A percentile compares a stretch with the other conserved stretches of the same genome.
phyloP scores from a whole-genome alignment of 495 filamentous ascomycete species.

The Astrothelium macrocarpum region DNA sequence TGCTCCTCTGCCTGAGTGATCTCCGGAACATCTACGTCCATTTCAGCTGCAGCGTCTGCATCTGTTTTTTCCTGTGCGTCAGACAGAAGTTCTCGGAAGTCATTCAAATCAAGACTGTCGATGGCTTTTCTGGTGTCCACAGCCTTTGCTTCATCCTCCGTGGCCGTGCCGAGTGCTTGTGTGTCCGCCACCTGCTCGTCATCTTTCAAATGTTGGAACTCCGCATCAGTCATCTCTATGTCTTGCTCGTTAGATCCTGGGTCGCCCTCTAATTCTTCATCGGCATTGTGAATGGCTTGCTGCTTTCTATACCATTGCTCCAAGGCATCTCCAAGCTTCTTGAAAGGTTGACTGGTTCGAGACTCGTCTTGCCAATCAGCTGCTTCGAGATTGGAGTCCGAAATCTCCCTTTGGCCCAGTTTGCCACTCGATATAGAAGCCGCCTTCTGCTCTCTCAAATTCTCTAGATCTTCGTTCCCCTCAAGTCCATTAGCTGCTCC shows the following conservation, averaged over 20 bases:
- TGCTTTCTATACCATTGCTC: slow-evolving; percentile 85
- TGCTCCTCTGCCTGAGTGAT: background rate
- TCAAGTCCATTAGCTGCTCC: background rate
- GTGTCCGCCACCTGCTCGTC: slow-evolving; percentile 70
- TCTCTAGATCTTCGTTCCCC: slow-evolving; percentile 1
- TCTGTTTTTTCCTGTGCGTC: slow-evolving; percentile 49
- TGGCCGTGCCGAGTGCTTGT: slow-evolving; percentile 83
- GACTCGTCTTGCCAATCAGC: slow-evolving; percentile 20
- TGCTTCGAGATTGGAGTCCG: background rate
- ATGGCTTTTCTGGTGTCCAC: slow-evolving; percentile 74
- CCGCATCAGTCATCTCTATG: slow-evolving; percentile 56
- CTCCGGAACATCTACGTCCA: slow-evolving; percentile 29
- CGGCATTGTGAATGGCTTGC: slow-evolving; percentile 62
- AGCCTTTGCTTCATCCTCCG: slow-evolving; percentile 70
- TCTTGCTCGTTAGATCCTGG: slow-evolving; percentile 35
- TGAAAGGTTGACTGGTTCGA: slow-evolving; percentile 53
- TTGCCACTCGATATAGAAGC: background rate
- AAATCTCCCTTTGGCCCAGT: background rate
- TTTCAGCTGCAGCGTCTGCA: slow-evolving; percentile 38
- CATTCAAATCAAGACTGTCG: slow-evolving; percentile 56
- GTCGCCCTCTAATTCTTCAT: slow-evolving; percentile 51
- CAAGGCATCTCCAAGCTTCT: slow-evolving; percentile 87
- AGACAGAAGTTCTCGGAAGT: slow-evolving; percentile 46
- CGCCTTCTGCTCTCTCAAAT: slow-evolving; percentile 14
- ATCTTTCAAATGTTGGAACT: slow-evolving; percentile 85